Evolutionary conservation across 1,284 basidiomycete genomes (phyloP).

Genomic region (Fomitopsis betulina): DNA sequence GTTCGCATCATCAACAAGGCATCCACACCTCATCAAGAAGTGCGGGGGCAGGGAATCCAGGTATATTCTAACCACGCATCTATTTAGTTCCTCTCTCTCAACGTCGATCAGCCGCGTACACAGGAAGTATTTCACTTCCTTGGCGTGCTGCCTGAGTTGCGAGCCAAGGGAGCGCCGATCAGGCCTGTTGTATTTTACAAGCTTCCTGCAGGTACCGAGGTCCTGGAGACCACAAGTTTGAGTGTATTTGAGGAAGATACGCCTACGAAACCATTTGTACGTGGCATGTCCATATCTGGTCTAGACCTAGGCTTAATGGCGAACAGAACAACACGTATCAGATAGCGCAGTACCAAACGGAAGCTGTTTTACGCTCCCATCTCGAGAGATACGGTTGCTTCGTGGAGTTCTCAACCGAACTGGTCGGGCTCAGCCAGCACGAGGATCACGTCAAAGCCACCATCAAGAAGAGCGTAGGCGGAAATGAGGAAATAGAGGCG

Average conservation of each 20-base stretch:
- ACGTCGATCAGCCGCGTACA: slow-evolving; percentile 13
- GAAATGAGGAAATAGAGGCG: slow-evolving; percentile 6
- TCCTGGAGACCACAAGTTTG: slow-evolving; percentile 6
- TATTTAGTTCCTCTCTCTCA: too few species aligned
- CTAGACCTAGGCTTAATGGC: not conserved
- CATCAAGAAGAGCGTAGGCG: slow-evolving; percentile 6
- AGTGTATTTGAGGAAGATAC: slow-evolving; percentile 5
- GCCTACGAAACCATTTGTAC: slow-evolving; percentile 17
- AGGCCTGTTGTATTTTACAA: slow-evolving; percentile 12
- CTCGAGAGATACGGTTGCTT: slow-evolving; percentile 19
- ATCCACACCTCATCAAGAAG: not conserved
- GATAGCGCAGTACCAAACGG: slow-evolving; percentile 24
- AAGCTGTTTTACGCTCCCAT: slow-evolving; percentile 24
- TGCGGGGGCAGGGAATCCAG: too few species aligned
- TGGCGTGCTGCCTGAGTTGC: slow-evolving; percentile 13
- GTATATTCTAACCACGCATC: too few species aligned
- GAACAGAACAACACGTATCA: slow-evolving; percentile 10
- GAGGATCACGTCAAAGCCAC: slow-evolving; percentile 17
- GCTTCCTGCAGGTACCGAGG: slow-evolving; percentile 9
- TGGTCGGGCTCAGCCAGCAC: slow-evolving; percentile 21
- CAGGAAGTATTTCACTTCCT: slow-evolving; percentile 19
- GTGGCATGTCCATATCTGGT: slow-evolving; percentile 10
- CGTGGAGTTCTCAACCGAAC: slow-evolving; percentile 27
- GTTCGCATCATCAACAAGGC: not conserved
- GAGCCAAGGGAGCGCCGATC: not conserved